Evolutionary conservation across 129 eudicot genomes (phyloP).

Genomic region (sunflower (Helianthus annuus)): DNA sequence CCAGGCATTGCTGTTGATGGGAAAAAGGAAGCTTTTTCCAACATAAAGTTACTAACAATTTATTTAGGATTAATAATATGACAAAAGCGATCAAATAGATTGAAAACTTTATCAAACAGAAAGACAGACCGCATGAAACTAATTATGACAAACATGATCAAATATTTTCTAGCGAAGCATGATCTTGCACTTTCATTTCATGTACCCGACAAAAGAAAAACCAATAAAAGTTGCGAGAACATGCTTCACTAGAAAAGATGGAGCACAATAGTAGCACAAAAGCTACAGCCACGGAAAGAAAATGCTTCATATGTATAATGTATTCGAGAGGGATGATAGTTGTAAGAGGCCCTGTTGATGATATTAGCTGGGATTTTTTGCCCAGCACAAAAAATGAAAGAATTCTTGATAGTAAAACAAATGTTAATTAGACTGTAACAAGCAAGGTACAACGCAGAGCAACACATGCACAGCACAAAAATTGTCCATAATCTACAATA

Average conservation of each 20-base stretch:
- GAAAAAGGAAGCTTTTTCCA: too few species aligned
- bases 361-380: background rate
- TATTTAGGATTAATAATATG: too few species aligned
- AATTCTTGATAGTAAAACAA: background rate
- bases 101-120: too few species aligned
- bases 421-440: background rate
- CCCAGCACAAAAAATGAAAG: background rate
- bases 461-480: constrained; percentile 9
- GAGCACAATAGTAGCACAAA: constrained; percentile 6
- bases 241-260: background rate
- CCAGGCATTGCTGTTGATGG: too few species aligned
- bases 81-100: too few species aligned
- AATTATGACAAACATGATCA: too few species aligned
- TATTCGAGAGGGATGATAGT: background rate
- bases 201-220: background rate
- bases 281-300: background rate
- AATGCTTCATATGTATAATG: background rate
- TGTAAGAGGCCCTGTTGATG: background rate
- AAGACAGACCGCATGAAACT: too few species aligned
- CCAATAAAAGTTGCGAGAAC: background rate
- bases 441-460: constrained; percentile 12
- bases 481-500: background rate
- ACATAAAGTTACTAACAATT: too few species aligned
- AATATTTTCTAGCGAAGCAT: too few species aligned
- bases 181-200: too few species aligned